Base-by-base conservation (phyloP, 805 yeast species). In the Metschnikowia similis region DNA sequence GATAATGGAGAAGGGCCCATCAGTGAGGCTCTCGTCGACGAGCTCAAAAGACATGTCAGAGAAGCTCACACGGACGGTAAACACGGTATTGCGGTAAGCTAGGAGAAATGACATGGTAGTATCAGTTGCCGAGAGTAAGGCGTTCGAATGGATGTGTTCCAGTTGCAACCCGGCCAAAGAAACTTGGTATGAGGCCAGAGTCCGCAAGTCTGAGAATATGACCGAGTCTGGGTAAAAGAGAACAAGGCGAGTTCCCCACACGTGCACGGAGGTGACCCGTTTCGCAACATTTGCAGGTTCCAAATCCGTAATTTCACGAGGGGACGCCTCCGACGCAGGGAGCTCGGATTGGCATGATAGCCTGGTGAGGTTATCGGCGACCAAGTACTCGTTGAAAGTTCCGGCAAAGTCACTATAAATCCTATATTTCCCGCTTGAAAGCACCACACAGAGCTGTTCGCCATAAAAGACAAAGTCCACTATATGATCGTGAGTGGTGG, bases 341-440 rank as follows among this genome's bases (percentile, higher is more conserved):
- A 35, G 4, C 7, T 27, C 27, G 9, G 39, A 14, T 13, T 27
- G 41, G 17, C 30, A 17, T 13, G 16, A 13, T 14, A 54, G 37
- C n/a, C 16, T 34, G n/a, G 34, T 51, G 39, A 64, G 47, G 34
- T 60, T 58, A 6, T 57, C 50, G 8, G 28, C n/a, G 46, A 53
- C 70, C 8, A 48, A 43, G 56, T 72, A 76, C 57, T 84, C 89
- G 43, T 74, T 72, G 62, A 87, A 88, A 41, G 80, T 83, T 3
- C 88, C 87, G 17, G 80, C 79, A 54, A 85, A 81, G 58, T 87
- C 90, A 38, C 72, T 66, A 64, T 86, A 87, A 28, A 75, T 67
- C 28, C 95, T 69, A 26, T 75, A 78, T 29, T 66, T 70, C 6
- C 85, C 85, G 45, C 71, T 68, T 31, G 71, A 74, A 35, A 83